Evolutionary conservation across 2,329 filamentous ascomycete genomes (phyloP), one percentile per base, ranked within the genome.

Genomic region (Curvularia sp.): DNA sequence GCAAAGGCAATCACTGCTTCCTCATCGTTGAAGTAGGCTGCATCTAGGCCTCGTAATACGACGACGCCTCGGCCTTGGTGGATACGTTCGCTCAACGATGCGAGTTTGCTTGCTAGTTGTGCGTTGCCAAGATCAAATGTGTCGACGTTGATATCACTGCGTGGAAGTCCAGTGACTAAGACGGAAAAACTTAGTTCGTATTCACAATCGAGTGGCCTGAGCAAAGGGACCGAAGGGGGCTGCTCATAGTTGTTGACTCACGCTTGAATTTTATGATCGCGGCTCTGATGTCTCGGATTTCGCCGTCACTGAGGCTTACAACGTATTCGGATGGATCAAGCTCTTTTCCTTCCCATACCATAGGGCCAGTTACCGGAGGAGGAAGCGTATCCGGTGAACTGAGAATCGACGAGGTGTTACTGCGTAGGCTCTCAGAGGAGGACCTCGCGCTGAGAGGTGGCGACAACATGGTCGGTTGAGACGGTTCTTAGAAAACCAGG

Each of bases 1-100:
- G 62, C 73, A 48, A 75, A 76, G 6, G 74, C 74, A 53, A 77
- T 72, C 15, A 75, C 67, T n/a, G 72, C 69, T 53, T 77, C 74
- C 51, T 76, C 71, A 48, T 75, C 74, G 43, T 75, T 77, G 56
- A 77, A 68, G 5, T 66, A 63, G n/a, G 71, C 72, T 9, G 60
- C 53, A 44, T 75, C 62, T 18, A 77, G 65, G 24, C 75, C 75
- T 35, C 75, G 71, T 12, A 77, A 43, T 9, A 77, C 72, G 13
- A 61, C 66, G 20, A 77, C 57, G 13, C 74, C 74, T 12, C 22
- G 49, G 33, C 74, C 74, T 2, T 66, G 49, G 50, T 77, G 73
- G 24, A 77, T 49, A n/a, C 72, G 62, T 39, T 60, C 63, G 60
- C 73, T 75, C 46, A 73, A 49, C 12, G 53, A 43, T 2, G 67